phyloP scores from a whole-genome alignment of 345 rosid species.

The Laguncularia racemosa region DNA sequence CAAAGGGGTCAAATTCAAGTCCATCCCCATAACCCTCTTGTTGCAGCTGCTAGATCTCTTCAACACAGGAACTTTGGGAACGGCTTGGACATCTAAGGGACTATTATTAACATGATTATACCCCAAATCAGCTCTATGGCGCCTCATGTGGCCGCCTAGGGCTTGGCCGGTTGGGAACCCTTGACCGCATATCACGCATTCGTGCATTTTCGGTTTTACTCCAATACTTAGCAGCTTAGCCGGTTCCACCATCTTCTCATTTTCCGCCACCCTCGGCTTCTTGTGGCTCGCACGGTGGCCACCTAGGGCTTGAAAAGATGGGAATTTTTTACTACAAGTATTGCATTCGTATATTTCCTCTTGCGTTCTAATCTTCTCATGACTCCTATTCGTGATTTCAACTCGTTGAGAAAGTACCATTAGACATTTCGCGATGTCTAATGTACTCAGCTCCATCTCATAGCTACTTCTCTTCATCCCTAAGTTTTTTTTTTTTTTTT shows the following conservation, averaged over 20 bases:
- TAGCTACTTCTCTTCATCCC: conserved; percentile 44
- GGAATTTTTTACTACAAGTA: conserved; percentile 27
- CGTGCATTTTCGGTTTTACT: conserved; percentile 13
- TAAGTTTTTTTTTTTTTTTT: too few relatives aligned
- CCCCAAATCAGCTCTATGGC: conserved; percentile 10
- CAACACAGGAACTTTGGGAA: conserved; percentile 5
- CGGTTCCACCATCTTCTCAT: background rate
- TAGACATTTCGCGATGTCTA: conserved; percentile 52
- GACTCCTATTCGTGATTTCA: background rate
- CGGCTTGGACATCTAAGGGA: background rate
- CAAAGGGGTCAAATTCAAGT: conserved; percentile 18
- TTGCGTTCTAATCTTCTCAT: background rate
- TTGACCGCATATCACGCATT: conserved; percentile 16
- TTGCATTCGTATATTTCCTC: conserved; percentile 26
- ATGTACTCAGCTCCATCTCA: conserved; percentile 9
- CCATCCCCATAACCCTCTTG: conserved; percentile 9
- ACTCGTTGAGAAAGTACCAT: conserved; percentile 18
- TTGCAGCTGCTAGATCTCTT: conserved; percentile 14
- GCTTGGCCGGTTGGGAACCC: conserved; percentile 20
- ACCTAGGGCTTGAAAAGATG: conserved; percentile 40
- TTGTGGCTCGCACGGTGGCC: conserved; percentile 50
- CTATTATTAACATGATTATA: background rate
- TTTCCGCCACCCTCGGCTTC: conserved; percentile 9
- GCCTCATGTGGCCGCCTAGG: conserved; percentile 22
- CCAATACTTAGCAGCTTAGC: conserved; percentile 1